phyloP scores from a whole-genome alignment of 768 basidiomycete genomes.

The Boletus bicolor region DNA sequence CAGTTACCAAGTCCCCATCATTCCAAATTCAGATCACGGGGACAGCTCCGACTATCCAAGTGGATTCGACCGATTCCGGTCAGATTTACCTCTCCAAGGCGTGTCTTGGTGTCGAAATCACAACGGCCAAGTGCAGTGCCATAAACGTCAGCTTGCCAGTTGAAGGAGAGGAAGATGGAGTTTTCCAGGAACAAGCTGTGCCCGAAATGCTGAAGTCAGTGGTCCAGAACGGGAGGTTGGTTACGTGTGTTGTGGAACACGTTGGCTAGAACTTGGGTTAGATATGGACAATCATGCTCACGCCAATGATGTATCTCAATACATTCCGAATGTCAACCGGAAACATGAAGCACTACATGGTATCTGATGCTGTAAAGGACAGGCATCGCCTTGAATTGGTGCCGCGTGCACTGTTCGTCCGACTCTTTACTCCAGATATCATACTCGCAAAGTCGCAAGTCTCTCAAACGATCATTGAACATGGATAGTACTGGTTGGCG shows the following conservation, averaged over 20 bases:
- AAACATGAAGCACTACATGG: neutral
- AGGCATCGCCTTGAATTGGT: neutral
- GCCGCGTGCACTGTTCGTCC: neutral
- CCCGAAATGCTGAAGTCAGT: slow-evolving; percentile 95
- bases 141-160: slow-evolving; percentile 90
- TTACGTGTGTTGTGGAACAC: slow-evolving; percentile 90
- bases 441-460: neutral
- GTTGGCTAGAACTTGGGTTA: slow-evolving; percentile 40
- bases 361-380: neutral
- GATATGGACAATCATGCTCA: neutral
- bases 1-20: slow-evolving; percentile 87
- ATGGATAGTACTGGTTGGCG: slow-evolving; percentile 84
- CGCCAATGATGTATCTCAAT: neutral
- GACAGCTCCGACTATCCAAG: slow-evolving; percentile 83
- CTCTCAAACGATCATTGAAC: neutral
- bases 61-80: slow-evolving; percentile 94
- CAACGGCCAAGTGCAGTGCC: slow-evolving; percentile 88
- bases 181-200: slow-evolving; percentile 84
- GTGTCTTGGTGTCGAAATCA: slow-evolving; percentile 79
- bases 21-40: slow-evolving; percentile 93
- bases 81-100: slow-evolving; percentile 89
- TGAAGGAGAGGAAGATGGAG: slow-evolving; percentile 85
- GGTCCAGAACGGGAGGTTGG: slow-evolving; percentile 75
- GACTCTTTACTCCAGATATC: neutral
- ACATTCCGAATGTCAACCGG: neutral